Evolutionary conservation across 805 yeast genomes (phyloP), one percentile per base, ranked within the genome.

Genomic region (Cephaloascus albidus): DNA sequence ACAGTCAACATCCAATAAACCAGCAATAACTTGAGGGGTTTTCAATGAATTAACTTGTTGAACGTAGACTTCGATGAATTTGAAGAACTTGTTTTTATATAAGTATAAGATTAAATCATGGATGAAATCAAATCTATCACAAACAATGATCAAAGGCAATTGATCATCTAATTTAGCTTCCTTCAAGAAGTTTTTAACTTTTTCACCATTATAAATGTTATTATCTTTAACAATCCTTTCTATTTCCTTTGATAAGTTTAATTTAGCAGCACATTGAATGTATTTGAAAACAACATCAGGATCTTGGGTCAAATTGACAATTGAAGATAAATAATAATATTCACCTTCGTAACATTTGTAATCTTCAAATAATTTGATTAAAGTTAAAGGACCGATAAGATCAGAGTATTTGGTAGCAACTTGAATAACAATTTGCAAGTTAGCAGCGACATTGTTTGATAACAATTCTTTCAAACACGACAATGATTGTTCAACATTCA

Each of bases 371-470:
- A 93, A 64, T 61, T 87, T 85, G 63, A 93, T 85, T 60, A 93
- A 72, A 46, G 82, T 77, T 46, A 77, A 68, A 4, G 97, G 77
- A 19, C 97, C 97, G 51, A 93, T 79, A 52, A 90, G 74, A 46
- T 93, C 98, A 34, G 96, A 86, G 65, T 84, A 93, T 63, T 89
- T 93, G 43, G 96, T 88, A 17, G 97, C 96, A 43, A 93, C 95
- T 68, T 93, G 98, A 45, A 90, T 88, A 23, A 85, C 93, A 45
- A 85, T 84, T 64, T 89, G 97, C 55, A 93, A 68, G 66, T 90
- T 90, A 60, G 81, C 95, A 45, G 85, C 85, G 54, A 84, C 66
- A 58, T 87, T 85, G 43, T 56, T 52, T 48, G 81, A 78, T 59
- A 93, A 72, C 76, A 93, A 80, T 59, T 88, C 96, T 55, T 79